Conservation (phyloP, 176 grass and related monocot species). For the Rhipidocladum racemiflorum region DNA sequence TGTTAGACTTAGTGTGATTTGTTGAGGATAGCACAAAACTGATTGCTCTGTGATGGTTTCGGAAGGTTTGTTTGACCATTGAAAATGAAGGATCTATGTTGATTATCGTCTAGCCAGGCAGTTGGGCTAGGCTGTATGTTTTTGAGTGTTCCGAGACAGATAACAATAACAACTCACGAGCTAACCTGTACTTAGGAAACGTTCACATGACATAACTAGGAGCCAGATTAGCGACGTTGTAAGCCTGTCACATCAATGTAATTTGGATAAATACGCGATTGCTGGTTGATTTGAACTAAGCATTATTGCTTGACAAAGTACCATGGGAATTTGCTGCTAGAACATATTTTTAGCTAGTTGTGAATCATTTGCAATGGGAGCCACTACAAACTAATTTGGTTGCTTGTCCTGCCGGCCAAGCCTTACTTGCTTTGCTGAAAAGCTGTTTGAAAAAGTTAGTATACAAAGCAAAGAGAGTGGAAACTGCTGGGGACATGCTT, state of each 20-base stretch:
- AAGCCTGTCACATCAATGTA: background rate
- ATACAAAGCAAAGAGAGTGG: background rate
- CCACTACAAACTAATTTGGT: background rate
- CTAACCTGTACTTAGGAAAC: background rate
- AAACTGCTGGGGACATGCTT: background rate
- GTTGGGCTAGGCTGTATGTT: background rate
- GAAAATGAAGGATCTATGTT: background rate
- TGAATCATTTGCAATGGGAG: background rate
- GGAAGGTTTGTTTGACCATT: background rate
- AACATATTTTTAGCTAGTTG: background rate
- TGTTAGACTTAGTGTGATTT: slow-evolving; percentile 9
- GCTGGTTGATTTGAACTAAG: background rate
- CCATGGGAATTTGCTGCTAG: background rate
- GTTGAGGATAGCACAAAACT: background rate
- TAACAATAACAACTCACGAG: background rate
- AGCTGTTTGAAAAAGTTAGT: background rate
- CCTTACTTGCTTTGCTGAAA: background rate
- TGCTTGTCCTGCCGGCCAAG: background rate
- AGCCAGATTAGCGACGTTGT: background rate
- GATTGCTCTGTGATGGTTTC: background rate
- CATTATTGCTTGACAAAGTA: background rate
- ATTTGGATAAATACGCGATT: slow-evolving; percentile 3
- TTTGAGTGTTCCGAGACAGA: background rate
- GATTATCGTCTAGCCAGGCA: background rate
- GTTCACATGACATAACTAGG: background rate